Evolutionary conservation across 2,329 filamentous ascomycete species (phyloP), one percentile per base, ranked within the genome.

Genomic region (Chaetoscypha palmicola): DNA sequence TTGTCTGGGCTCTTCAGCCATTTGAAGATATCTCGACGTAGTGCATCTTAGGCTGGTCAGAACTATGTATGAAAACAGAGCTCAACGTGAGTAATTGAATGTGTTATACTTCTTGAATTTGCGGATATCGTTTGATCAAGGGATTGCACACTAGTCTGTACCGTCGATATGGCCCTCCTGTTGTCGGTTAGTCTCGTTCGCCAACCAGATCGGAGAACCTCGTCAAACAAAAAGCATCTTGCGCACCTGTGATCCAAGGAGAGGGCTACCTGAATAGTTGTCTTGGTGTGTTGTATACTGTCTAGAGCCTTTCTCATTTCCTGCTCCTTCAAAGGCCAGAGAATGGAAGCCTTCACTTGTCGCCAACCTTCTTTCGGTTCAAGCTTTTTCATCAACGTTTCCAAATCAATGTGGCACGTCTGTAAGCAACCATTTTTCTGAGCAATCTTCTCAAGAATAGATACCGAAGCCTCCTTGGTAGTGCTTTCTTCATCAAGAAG

Each of bases 241-340:
- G 16, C 20, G 10, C 38, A 39, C 41, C 23, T 44, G 10, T 44
- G 41, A 19, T 44, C 41, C n/a, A 32, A 32, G 22, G 35, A 34
- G 2, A 45, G 16, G 24, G 42, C 42, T 38, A 45, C 21, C 22
- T 45, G 36, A 16, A 33, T n/a, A 22, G 19, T 45, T 3, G 42
- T 32, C 36, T 39, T 45, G 9, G 35, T 45, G 16, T 24, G 33
- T n/a, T 38, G 20, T 17, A 44, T 38, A 28, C 32, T 31, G 3
- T 34, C 17, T 12, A 39, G 16, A 5, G 21, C 34, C 21, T 33
- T 39, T 30, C 4, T 12, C 26, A 20, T 28, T n/a, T 40, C 26
- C 7, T 14, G 4, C 22, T 31, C 37, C 12, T 30, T 40, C 20
- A 31, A 14, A 3, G 37, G 37, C 37, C 26, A 40, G 16, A 40